phyloP scores from a whole-genome alignment of 805 yeast species.

The Starmerella kuoi region DNA sequence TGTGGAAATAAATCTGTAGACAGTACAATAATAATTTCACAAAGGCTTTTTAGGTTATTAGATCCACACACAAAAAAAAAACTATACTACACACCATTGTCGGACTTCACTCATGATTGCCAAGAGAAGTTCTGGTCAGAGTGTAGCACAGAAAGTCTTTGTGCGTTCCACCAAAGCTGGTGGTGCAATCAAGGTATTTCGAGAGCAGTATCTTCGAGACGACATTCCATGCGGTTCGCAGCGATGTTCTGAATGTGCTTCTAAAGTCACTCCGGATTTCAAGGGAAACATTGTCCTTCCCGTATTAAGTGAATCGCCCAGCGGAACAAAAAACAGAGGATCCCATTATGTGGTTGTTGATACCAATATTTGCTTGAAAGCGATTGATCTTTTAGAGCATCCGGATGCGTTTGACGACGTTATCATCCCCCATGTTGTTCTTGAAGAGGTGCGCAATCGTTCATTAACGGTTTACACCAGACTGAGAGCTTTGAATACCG shows the following conservation, averaged over 20 bases:
- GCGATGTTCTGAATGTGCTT: constrained; percentile 54
- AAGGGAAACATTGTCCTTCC: constrained; percentile 54
- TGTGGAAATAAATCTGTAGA: too few relatives aligned
- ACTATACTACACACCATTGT: too few relatives aligned
- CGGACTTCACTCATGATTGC: constrained; percentile 4
- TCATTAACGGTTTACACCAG: constrained; percentile 83
- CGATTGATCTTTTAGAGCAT: constrained; percentile 81
- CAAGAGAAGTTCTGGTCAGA: constrained; percentile 20
- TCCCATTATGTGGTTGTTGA: constrained; percentile 78
- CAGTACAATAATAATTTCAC: too few relatives aligned
- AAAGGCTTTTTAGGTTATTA: too few relatives aligned
- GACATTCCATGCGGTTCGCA: constrained; percentile 86
- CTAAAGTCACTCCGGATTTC: constrained; percentile 37
- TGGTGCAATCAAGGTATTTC: constrained; percentile 75
- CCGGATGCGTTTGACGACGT: constrained; percentile 71
- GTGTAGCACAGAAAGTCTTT: constrained; percentile 52
- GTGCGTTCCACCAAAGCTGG: constrained; percentile 77
- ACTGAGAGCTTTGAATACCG: constrained; percentile 58
- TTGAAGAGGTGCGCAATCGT: constrained; percentile 82
- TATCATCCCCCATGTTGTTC: constrained; percentile 85
- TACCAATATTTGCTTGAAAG: constrained; percentile 75
- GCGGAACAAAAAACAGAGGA: constrained; percentile 36
- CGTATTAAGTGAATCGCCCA: constrained; percentile 38
- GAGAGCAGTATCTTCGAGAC: constrained; percentile 84
- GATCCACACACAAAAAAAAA: too few relatives aligned